Evolutionary conservation across 31 red algal species (phyloP).

Genomic region (Endocladia muricata): DNA sequence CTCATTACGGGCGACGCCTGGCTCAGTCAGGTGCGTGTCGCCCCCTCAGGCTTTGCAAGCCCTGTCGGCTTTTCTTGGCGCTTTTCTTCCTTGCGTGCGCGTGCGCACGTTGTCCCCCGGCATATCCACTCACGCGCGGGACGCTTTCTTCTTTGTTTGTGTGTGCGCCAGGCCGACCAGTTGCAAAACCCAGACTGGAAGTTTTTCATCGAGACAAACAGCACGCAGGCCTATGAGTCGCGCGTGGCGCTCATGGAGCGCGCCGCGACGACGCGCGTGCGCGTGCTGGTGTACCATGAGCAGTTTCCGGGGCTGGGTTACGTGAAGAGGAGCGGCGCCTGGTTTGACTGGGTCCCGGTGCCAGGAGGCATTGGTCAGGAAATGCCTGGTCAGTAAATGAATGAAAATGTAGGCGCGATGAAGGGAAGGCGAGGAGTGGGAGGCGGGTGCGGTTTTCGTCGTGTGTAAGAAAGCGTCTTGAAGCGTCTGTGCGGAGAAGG

Average conservation of each 20-base stretch:
- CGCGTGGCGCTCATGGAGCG: not conserved
- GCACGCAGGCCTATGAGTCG: not conserved
- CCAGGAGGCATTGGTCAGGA: too few relatives aligned
- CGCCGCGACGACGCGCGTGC: not conserved
- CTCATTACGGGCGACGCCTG: constrained; percentile 10
- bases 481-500: too few relatives aligned
- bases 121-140: not conserved
- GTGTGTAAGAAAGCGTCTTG: too few relatives aligned
- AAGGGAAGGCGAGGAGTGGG: too few relatives aligned
- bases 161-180: not conserved
- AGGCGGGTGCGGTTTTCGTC: too few relatives aligned
- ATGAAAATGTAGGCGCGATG: too few relatives aligned
- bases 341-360: not conserved
- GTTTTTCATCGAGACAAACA: constrained; percentile 1
- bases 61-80: not conserved
- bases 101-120: too few relatives aligned
- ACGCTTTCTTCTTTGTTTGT: not conserved
- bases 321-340: not conserved
- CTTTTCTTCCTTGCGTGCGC: not conserved
- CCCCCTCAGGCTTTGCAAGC: not conserved
- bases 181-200: constrained; percentile 2
- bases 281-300: not conserved
- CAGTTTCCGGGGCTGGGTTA: not conserved
- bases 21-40: not conserved
- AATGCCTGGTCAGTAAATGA: too few relatives aligned